Evolutionary conservation across 208 protist species (phyloP), one percentile per base, ranked within the genome.

Genomic region (Leishmania martiniquensis): DNA sequence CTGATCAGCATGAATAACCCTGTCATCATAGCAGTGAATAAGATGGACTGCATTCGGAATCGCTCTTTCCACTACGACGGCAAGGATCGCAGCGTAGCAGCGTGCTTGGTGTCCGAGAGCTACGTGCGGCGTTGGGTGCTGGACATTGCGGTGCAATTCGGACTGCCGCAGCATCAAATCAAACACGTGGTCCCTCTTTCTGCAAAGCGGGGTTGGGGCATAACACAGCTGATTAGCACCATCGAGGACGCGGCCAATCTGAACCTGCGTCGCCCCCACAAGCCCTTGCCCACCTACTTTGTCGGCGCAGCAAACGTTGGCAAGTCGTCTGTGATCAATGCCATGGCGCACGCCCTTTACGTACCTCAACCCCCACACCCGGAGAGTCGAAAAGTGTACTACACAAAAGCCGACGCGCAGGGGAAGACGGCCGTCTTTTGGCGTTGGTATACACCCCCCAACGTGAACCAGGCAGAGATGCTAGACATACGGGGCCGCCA

Each of bases 311-410:
- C 95, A 22, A 98, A 98, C 85, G 91, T 95, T 17, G 95, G 95
- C 29, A 98, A 98, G 92, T 98, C 95, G 49, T 98, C 95, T n/a
- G 84, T 98, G 34, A 93, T 98, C 65, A 98, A 98, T 80, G 93
- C 93, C 32, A 87, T 98, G 63, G 95, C 95, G 39, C 93, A 97
- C 70, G 76, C 95, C 72, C 81, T 98, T 25, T 98, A 94, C 77
- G 80, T 95, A 44, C 93, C 92, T 1, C 87, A 94, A 78, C 93
- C 93, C 20, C 95, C 95, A 6, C 95, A 98, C 85, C 95, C 95
- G 39, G 77, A 91, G 85, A 95, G 92, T 84, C 89, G 82, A 37
- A 97, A 96, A 78, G 87, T 97, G 42, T 98, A 97, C 83, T 96
- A 93, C 87, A 95, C 93, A 17, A 87, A 85, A 66, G 68, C 68